Conservation (phyloP, 2,329 filamentous ascomycete species). For the Aureobasidium subglaciale region DNA sequence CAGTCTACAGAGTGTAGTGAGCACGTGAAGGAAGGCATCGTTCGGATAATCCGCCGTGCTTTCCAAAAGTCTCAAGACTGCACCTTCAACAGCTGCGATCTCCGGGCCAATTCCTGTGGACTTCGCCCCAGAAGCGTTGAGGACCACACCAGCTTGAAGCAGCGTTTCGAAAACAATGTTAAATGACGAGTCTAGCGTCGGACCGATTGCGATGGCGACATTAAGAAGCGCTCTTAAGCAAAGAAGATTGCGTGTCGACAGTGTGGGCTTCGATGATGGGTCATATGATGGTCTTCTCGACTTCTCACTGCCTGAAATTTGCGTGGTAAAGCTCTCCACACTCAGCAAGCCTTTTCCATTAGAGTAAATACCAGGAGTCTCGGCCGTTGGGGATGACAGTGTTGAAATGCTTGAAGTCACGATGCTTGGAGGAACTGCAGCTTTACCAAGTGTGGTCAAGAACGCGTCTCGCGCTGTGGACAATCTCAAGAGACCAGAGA, state of each 20-base stretch:
- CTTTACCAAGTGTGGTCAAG: constrained; percentile 86
- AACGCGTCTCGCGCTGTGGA: constrained; percentile 87
- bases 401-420: constrained; percentile 33
- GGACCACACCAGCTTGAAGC: constrained; percentile 84
- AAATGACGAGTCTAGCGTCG: constrained; percentile 79
- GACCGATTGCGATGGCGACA: constrained; percentile 85
- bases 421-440: constrained; percentile 77
- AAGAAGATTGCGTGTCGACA: constrained; percentile 83
- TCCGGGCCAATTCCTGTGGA: constrained; percentile 55
- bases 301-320: constrained; percentile 48
- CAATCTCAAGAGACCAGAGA: constrained; percentile 79
- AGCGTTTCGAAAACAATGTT: constrained; percentile 85
- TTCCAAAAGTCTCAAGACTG: constrained; percentile 78
- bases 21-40: constrained; percentile 67
- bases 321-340: constrained; percentile 62
- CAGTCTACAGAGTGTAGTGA: constrained; percentile 67
- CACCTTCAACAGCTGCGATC: constrained; percentile 80
- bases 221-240: constrained; percentile 91
- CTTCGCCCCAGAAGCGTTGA: constrained; percentile 42
- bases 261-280: constrained; percentile 45
- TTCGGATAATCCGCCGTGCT: constrained; percentile 89
- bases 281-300: constrained; percentile 48
- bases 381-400: constrained; percentile 32
- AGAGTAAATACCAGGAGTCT: constrained; percentile 54
- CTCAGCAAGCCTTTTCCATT: constrained; percentile 68